Base-by-base conservation (phyloP, 23 red algal genomes). In the Gracilaria gracilis region DNA sequence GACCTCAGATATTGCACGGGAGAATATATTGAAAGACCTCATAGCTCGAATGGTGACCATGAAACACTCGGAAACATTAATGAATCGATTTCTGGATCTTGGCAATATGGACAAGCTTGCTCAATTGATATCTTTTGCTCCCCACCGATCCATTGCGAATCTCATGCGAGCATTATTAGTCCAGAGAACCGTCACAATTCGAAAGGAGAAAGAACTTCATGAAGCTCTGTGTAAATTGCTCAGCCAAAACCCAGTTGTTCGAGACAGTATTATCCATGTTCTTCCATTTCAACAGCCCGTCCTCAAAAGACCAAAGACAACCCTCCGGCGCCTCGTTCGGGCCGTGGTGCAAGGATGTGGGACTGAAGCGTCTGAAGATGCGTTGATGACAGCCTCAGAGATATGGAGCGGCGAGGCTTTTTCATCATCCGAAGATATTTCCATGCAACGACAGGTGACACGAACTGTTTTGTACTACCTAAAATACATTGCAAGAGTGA, bases 241-340 rank as follows among this genome's bases (percentile, higher is more conserved):
- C 25, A 12, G 35, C 20, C 3, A 51, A 31, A 67, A 38, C 36
- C 54, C 39, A 20, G 53, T 69, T 33, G 87, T 57, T 25, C 33
- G 73, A 19, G 57, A 90, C 15, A 55, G 33, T 57, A 81, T 74
- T 51, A 90, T 81, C 15, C 57, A 80, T 75, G 53, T 51, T 31
- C 76, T 90, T 81, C 87, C 87, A 29, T 90, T 90, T 55, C 72
- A 81, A 80, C 87, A 57, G 20, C 87, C 87, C 9, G 49, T 90
- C 16, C 50, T 90, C 17, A 61, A 42, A 35, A 31, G 62, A 25
- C 74, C 87, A 23, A 90, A 81, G 77, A 64, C 4, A 61, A 14
- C 87, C 29, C n/a, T 90, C 19, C 40, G 15, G 49, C 71, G 71
- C 35, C 87, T 90, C 25, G 59, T 53, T 20, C 53, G 62, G 32